Evolutionary conservation across 2,329 filamentous ascomycete genomes (phyloP).

Genomic region (Fusarium xyrophilum): DNA sequence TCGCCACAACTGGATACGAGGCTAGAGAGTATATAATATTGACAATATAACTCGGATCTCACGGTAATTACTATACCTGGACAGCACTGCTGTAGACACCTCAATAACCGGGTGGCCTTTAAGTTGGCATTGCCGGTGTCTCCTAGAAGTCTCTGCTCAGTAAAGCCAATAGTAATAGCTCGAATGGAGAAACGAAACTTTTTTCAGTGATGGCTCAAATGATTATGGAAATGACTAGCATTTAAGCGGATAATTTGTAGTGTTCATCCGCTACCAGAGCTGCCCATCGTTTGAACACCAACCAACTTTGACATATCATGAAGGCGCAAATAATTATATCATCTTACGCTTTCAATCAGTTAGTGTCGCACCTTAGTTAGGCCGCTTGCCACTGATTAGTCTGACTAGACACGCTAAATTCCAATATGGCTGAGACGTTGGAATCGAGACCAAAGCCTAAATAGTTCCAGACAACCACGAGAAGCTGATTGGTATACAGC

Average conservation of each 20-base stretch:
- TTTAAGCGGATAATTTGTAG: no score
- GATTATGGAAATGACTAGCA: background rate
- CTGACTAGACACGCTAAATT: background rate
- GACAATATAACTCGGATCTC: no score
- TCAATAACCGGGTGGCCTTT: background rate
- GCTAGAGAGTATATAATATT: rapidly evolving
- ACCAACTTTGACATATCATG: background rate
- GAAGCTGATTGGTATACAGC: no score
- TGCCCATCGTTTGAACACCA: background rate
- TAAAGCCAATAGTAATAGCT: rapidly evolving
- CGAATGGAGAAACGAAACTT: no score
- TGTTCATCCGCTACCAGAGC: background rate
- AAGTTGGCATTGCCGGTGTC: rapidly evolving
- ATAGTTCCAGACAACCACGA: no score
- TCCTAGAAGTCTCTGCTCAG: background rate
- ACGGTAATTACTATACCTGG: no score
- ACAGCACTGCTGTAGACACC: background rate
- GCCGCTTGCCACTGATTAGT: rapidly evolving
- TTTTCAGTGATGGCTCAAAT: background rate
- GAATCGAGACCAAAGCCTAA: background rate
- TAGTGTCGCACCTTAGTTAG: background rate
- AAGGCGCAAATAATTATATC: background rate
- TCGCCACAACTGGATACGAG: rapidly evolving
- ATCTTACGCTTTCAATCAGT: rapidly evolving
- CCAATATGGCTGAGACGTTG: background rate